phyloP scores from a whole-genome alignment of 2,329 filamentous ascomycete species.

The Botrytis tulipae region DNA sequence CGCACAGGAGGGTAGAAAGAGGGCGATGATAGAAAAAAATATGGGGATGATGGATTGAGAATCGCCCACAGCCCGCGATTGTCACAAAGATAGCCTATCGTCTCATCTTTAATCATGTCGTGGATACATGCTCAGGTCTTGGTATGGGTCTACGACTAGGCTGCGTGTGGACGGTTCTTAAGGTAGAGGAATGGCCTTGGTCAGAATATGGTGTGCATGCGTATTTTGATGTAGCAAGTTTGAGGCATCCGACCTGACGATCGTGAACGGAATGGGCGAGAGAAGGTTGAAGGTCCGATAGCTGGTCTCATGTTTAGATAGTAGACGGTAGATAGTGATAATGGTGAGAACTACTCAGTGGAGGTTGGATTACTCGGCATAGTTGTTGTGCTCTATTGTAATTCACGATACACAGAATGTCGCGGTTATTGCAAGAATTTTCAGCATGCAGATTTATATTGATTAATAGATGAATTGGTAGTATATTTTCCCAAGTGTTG shows the following conservation, averaged over 20 bases:
- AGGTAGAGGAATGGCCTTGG: neutral
- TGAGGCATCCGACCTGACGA: neutral
- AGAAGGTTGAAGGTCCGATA: neutral
- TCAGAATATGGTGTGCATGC: neutral
- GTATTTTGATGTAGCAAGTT: neutral
- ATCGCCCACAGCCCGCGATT: neutral
- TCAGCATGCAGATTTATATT: conserved; percentile 4
- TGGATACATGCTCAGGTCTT: neutral
- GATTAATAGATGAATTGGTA: neutral
- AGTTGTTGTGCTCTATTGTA: neutral
- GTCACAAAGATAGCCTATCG: neutral
- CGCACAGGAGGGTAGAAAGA: neutral
- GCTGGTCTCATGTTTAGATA: neutral
- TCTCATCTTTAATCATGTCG: neutral
- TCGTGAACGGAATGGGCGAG: neutral
- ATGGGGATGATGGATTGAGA: neutral
- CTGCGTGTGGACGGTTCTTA: neutral
- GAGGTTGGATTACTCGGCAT: neutral
- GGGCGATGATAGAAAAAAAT: neutral
- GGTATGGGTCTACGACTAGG: neutral
- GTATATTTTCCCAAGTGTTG: neutral
- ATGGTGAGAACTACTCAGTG: neutral
- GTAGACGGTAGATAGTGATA: neutral
- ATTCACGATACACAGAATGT: conserved; percentile 6
- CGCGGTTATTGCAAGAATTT: neutral